Evolutionary conservation across 78 protist species (phyloP).

Genomic region (Dictyostelium capitatum): DNA sequence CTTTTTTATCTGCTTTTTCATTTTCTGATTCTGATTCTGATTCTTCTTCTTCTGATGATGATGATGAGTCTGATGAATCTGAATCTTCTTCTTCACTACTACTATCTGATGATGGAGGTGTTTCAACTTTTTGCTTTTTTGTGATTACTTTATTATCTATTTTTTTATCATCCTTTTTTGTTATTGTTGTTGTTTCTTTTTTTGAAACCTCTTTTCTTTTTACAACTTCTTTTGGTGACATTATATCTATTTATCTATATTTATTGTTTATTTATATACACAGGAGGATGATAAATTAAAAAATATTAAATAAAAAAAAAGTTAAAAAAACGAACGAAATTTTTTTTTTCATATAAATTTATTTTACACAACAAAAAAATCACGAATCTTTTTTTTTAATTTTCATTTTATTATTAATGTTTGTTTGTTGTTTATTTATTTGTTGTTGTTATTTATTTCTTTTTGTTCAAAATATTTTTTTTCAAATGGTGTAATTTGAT

Average conservation of each 20-base stretch:
- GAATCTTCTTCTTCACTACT: background rate
- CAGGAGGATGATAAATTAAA: background rate
- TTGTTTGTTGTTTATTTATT: background rate
- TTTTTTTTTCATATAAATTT: background rate
- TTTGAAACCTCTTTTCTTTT: background rate
- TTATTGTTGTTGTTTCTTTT: background rate
- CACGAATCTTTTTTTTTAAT: background rate
- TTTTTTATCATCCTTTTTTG: background rate
- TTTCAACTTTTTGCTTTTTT: background rate
- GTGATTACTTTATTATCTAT: background rate
- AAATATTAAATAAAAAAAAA: background rate
- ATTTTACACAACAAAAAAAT: background rate
- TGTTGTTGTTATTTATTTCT: background rate
- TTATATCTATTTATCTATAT: background rate
- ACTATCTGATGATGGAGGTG: background rate
- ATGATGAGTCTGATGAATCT: background rate
- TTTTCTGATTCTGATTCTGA: background rate
- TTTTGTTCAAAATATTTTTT: background rate
- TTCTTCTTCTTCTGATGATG: background rate
- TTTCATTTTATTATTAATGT: background rate
- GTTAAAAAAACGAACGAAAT: background rate
- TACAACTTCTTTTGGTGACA: background rate
- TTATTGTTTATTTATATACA: background rate
- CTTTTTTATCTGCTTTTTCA: background rate
- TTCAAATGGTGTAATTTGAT: background rate